These are phyloP conservation scores for Xylariaceae sp. DNA, from an alignment of 2,329 filamentous ascomycete species.

Conservation along the genomic window DNA sequence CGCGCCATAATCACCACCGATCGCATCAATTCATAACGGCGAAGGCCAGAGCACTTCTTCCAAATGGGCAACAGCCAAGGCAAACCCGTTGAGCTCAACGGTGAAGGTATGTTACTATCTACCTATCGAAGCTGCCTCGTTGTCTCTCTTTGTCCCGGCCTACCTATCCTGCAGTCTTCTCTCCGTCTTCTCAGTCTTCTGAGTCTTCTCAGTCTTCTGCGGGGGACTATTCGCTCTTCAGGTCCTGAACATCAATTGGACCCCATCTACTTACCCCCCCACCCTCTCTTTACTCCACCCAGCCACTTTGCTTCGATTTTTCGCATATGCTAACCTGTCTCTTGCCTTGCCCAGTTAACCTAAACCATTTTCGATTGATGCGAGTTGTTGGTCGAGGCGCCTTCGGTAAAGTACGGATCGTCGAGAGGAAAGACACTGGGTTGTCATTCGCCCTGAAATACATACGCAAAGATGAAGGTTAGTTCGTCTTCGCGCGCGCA, in stretches of 20 bases:
- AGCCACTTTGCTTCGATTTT: neutral
- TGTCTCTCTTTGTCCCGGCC: neutral
- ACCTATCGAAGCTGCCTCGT: neutral
- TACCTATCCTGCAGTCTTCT: neutral
- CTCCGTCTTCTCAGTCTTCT: no score
- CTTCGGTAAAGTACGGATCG: slow-evolving; percentile 97
- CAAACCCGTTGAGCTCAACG: slow-evolving; percentile 85
- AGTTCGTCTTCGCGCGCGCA: slow-evolving; percentile 28
- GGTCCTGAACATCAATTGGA: neutral
- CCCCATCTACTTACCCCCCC: neutral
- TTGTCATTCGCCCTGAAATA: slow-evolving; percentile 96
- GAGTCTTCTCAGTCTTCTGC: no score
- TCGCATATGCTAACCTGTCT: slow-evolving; percentile 9
- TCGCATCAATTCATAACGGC: slow-evolving; percentile 4
- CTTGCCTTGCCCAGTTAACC: slow-evolving; percentile 60
- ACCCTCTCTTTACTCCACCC: neutral
- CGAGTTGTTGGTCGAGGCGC: slow-evolving; percentile 96
- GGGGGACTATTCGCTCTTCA: neutral
- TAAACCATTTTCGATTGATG: slow-evolving; percentile 93
- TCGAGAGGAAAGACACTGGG: slow-evolving; percentile 92
- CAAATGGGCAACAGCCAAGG: slow-evolving; percentile 91
- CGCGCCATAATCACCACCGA: slow-evolving; percentile 1
- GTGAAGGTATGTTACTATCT: slow-evolving; percentile 67
- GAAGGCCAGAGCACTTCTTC: slow-evolving; percentile 13
- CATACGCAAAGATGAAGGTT: slow-evolving; percentile 97